A percentile compares a stretch with the other conserved stretches of the same genome.
Evolutionary conservation across 805 yeast genomes (phyloP).

Genomic region (Yarrowia porcina): DNA sequence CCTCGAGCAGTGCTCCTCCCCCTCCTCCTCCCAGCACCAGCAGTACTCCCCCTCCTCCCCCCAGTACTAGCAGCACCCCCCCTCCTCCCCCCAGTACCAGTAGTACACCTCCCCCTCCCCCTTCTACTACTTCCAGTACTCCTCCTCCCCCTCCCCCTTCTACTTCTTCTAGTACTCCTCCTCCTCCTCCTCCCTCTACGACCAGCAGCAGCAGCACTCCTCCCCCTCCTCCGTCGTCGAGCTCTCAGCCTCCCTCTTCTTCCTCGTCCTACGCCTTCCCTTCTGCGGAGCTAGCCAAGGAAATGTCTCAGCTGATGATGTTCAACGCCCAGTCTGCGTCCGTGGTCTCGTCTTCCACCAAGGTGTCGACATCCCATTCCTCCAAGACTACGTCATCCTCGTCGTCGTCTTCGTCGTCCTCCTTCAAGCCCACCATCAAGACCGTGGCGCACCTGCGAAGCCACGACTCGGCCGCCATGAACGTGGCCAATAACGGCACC

Average conservation of each 20-base stretch:
- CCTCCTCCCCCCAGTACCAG: not conserved
- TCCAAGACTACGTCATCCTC: not conserved
- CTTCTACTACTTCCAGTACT: not conserved
- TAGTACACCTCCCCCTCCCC: not conserved
- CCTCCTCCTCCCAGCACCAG: not conserved
- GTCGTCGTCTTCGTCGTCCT: conserved; percentile 7
- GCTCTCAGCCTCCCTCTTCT: not conserved
- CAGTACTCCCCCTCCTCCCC: conserved; percentile 1
- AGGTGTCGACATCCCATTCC: not conserved
- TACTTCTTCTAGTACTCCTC: not conserved
- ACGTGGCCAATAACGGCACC: conserved; percentile 17
- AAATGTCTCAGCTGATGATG: conserved; percentile 10
- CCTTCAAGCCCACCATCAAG: conserved; percentile 15
- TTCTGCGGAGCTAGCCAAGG: conserved; percentile 4
- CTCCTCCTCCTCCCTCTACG: conserved; percentile 1
- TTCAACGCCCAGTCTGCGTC: conserved; percentile 6
- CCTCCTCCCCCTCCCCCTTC: conserved; percentile 4
- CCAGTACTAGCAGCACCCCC: not conserved
- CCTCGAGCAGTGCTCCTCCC: not conserved
- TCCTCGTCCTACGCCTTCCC: not conserved
- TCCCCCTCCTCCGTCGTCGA: not conserved
- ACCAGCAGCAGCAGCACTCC: too few relatives aligned
- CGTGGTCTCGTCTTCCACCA: not conserved
- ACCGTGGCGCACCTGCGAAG: conserved; percentile 1
- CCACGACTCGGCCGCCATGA: conserved; percentile 7